Conservation (phyloP, 2,329 filamentous ascomycete genomes). For the Diaporthe ampelina region DNA sequence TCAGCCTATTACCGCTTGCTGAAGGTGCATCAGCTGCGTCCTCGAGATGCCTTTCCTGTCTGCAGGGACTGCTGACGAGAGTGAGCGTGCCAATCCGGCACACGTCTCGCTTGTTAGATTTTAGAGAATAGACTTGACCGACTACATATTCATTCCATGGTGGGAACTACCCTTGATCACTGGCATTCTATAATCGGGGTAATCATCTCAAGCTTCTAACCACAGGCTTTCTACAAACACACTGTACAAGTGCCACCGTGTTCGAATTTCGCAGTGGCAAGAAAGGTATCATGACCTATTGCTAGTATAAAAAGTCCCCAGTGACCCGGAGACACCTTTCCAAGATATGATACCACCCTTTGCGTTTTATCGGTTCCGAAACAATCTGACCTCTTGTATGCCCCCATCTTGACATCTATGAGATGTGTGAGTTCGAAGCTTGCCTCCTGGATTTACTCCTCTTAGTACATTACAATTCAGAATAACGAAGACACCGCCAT, state of each 20-base stretch:
- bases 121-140: not conserved
- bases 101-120: not conserved
- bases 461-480: not conserved
- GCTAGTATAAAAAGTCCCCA: too few species aligned
- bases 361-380: not conserved
- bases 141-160: not conserved
- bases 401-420: not conserved
- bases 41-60: not conserved
- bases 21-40: conserved; percentile 15
- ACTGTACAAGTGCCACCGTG: not conserved
- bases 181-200: not conserved
- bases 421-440: not conserved
- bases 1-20: conserved; percentile 11
- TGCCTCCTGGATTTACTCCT: not conserved
- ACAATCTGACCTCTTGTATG: too few species aligned
- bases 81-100: not conserved
- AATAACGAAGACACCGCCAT: not conserved
- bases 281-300: too few species aligned
- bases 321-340: not conserved
- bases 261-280: too few species aligned
- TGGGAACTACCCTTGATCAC: not conserved
- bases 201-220: not conserved
- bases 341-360: not conserved
- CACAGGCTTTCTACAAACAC: too few species aligned
- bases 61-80: not conserved